phyloP scores from a whole-genome alignment of 164 flowering plant species.

The Tetracentron sinense region DNA sequence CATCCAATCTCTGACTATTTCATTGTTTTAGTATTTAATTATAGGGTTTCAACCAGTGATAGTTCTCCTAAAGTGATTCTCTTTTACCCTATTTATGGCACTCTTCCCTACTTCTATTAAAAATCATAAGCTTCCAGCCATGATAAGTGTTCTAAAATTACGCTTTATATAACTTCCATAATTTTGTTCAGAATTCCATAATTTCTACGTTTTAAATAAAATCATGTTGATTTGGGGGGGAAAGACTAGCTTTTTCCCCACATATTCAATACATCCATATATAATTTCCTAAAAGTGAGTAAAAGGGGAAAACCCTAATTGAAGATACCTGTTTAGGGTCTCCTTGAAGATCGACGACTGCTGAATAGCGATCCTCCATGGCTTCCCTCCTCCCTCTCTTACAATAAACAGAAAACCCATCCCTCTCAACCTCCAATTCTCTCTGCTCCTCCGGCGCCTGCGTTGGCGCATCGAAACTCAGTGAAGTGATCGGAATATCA shows the following conservation, averaged over 20 bases:
- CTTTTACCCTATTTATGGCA: too few relatives aligned
- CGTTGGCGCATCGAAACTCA: slow-evolving; percentile 25
- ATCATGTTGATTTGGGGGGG: too few relatives aligned
- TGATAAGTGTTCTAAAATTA: too few relatives aligned
- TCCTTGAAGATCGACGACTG: background rate
- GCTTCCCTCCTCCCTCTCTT: slow-evolving; percentile 2
- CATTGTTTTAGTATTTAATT: too few relatives aligned
- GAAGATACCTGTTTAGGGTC: background rate
- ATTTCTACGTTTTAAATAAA: too few relatives aligned
- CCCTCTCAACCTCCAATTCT: slow-evolving; percentile 1
- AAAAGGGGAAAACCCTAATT: background rate
- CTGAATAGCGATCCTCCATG: background rate
- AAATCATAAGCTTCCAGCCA: too few relatives aligned
- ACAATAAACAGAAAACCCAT: background rate
- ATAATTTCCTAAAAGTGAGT: background rate
- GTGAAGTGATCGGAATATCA: slow-evolving; percentile 50
- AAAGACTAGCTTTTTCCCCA: background rate
- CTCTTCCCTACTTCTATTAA: too few relatives aligned
- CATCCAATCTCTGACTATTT: background rate
- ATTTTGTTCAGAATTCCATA: too few relatives aligned
- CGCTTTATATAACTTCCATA: too few relatives aligned
- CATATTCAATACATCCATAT: background rate
- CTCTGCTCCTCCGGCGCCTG: slow-evolving; percentile 11
- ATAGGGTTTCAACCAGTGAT: too few relatives aligned
- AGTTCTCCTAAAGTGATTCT: too few relatives aligned